A percentile compares a stretch with the other conserved stretches of the same genome.
phyloP scores from a whole-genome alignment of 2,329 filamentous ascomycete species.

The Fusarium brachygibbosum region DNA sequence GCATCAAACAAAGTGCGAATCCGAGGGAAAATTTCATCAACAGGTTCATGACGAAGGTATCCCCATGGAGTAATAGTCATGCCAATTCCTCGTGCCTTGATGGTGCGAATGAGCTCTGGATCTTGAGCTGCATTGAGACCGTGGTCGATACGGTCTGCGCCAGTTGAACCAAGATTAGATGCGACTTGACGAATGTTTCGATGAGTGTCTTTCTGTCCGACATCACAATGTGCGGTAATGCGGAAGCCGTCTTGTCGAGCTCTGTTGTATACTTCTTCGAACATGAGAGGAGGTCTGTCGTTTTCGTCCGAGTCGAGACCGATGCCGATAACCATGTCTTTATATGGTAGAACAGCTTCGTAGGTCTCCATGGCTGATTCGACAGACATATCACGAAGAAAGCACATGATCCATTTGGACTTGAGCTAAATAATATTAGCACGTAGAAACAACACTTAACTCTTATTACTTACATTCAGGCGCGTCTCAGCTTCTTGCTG shows the following conservation, averaged over 20 bases:
- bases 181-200: constrained; percentile 63
- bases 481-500: constrained; percentile 64
- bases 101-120: constrained; percentile 65
- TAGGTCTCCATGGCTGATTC: constrained; percentile 78
- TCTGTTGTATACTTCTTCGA: constrained; percentile 56
- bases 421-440: constrained; percentile 14
- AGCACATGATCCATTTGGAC: constrained; percentile 76
- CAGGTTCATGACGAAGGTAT: constrained; percentile 39
- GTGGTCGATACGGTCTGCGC: constrained; percentile 78
- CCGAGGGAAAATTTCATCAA: constrained; percentile 63
- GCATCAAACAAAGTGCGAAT: constrained; percentile 67
- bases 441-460: rapidly evolving
- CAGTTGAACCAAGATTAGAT: constrained; percentile 68
- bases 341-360: constrained; percentile 54
- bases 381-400: constrained; percentile 76
- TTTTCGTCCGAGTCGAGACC: constrained; percentile 63
- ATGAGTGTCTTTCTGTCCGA: constrained; percentile 62
- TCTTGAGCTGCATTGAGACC: constrained; percentile 75
- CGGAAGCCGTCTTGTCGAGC: constrained; percentile 58
- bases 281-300: constrained; percentile 59
- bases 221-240: constrained; percentile 66
- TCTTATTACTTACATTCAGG: not conserved
- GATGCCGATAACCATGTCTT: constrained; percentile 58
- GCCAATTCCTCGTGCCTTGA: constrained; percentile 69
- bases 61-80: constrained; percentile 75